These are phyloP conservation scores for Ilex paraguariensis DNA, from an alignment of 305 asterid species.

Conservation along the genomic window DNA sequence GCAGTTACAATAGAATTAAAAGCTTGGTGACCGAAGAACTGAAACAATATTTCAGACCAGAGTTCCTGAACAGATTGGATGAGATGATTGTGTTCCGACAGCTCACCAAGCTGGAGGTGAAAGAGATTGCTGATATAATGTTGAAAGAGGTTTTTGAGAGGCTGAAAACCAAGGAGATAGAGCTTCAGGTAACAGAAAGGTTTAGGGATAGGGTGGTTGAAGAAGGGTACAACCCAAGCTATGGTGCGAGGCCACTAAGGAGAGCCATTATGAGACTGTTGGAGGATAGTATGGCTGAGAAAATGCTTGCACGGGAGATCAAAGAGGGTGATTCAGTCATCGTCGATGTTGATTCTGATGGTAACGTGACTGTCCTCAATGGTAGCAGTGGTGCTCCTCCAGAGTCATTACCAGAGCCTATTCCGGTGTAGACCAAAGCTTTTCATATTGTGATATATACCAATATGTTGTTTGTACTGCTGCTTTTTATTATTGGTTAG, in stretches of 20 bases:
- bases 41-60: slow-evolving; percentile 95
- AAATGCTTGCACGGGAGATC: slow-evolving; percentile 85
- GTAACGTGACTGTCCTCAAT: slow-evolving; percentile 73
- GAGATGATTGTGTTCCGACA: slow-evolving; percentile 97
- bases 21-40: slow-evolving; percentile 85
- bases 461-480: slow-evolving; percentile 1
- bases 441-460: neutral
- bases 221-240: slow-evolving; percentile 94
- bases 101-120: slow-evolving; percentile 89
- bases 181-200: slow-evolving; percentile 90
- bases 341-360: slow-evolving; percentile 83
- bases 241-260: slow-evolving; percentile 90
- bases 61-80: slow-evolving; percentile 86
- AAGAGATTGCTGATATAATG: slow-evolving; percentile 95
- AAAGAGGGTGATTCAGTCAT: slow-evolving; percentile 92
- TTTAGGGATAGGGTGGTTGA: slow-evolving; percentile 90
- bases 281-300: slow-evolving; percentile 97
- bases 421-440: slow-evolving; percentile 39
- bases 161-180: slow-evolving; percentile 67
- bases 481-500: neutral
- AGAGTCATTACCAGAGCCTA: slow-evolving; percentile 57
- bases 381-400: slow-evolving; percentile 70
- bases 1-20: slow-evolving; percentile 85
- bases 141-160: slow-evolving; percentile 81
- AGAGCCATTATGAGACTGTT: slow-evolving; percentile 92